Evolutionary conservation across 371 early-diverging fungal species (phyloP).

Genomic region (Rhizomucor pusillus): DNA sequence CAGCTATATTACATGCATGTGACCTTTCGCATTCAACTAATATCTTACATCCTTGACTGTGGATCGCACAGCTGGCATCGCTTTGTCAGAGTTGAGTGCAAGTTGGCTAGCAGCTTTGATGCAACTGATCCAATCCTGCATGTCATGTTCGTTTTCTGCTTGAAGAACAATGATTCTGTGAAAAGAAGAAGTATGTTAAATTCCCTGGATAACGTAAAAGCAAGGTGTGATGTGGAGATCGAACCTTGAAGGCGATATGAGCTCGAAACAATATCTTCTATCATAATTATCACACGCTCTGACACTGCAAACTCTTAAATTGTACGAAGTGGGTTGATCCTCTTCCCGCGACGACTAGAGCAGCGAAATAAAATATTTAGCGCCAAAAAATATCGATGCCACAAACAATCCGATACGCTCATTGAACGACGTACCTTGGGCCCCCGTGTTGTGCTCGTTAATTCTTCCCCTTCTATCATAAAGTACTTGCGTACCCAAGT

Average conservation of each 20-base stretch:
- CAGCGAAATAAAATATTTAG: neutral
- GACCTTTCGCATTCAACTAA: too few species aligned
- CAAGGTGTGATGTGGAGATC: too few species aligned
- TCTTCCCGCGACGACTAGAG: slow-evolving; percentile 33
- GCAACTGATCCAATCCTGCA: slow-evolving; percentile 79
- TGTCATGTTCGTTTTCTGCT: slow-evolving; percentile 76
- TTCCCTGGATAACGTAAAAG: too few species aligned
- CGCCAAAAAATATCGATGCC: too few species aligned
- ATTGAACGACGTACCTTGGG: slow-evolving; percentile 40
- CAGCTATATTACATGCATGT: too few species aligned
- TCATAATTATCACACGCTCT: slow-evolving; percentile 65
- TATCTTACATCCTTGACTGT: too few species aligned
- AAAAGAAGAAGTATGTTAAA: too few species aligned
- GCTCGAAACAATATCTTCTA: slow-evolving; percentile 81
- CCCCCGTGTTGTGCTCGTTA: slow-evolving; percentile 53
- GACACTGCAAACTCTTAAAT: slow-evolving; percentile 79
- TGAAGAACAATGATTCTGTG: slow-evolving; percentile 69
- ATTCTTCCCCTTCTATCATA: slow-evolving; percentile 60
- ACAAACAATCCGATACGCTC: neutral
- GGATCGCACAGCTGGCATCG: slow-evolving; percentile 15
- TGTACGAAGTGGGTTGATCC: slow-evolving; percentile 43
- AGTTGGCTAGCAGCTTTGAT: slow-evolving; percentile 68
- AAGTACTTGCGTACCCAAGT: slow-evolving; percentile 78
- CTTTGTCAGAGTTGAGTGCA: slow-evolving; percentile 60
- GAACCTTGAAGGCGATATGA: slow-evolving; percentile 77